Base-by-base conservation (phyloP, 352 stramenopile species). In the Phytophthora rubi region DNA sequence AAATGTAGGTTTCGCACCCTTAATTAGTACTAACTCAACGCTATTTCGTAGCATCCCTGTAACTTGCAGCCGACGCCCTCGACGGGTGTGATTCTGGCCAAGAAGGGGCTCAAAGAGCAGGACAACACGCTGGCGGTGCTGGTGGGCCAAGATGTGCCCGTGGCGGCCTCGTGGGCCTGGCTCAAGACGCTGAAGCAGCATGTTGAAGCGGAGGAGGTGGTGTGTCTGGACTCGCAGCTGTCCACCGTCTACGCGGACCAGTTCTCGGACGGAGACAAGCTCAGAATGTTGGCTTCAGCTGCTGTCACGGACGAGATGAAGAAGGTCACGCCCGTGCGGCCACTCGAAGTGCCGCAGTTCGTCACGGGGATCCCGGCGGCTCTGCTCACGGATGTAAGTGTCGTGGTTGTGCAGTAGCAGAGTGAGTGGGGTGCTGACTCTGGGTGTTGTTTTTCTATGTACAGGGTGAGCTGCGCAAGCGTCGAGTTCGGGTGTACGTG, bases 191-290 rank as follows among this genome's bases (percentile, higher is more conserved):
- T 93, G 30, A 63, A 67, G 37, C 26, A 63, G 55, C 80, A 84
- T 60, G 60, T 93, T 7, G 49, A 76, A 33, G 76, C 83, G 2
- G 8, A 77, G 2, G 77, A 91, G 21, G 74, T 81, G 2, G 59
- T 93, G 70, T 86, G 83, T 57, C 68, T 93, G 18, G 81, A 90
- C 66, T 79, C 85, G 59, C 81, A 90, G 64, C 33, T 89, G 30
- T 80, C 80, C 13, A 76, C 78, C 4, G 79, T 90, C 35, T 91
- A 89, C 60, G 78, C 80, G 37, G 79, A 83, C 49, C 54, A 70
- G 13, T 78, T 70, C 53, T 54, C 53, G 7, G 55, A 60, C 4
- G 71, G 44, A 13, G 74, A 83, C 18, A 72, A 86, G 57, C 71
- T 91, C 9, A 77, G 81, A 15, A 72, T 77, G 74, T 59, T 92